Base-by-base conservation (phyloP, 2,329 filamentous ascomycete genomes). In the Capronia epimyces region DNA sequence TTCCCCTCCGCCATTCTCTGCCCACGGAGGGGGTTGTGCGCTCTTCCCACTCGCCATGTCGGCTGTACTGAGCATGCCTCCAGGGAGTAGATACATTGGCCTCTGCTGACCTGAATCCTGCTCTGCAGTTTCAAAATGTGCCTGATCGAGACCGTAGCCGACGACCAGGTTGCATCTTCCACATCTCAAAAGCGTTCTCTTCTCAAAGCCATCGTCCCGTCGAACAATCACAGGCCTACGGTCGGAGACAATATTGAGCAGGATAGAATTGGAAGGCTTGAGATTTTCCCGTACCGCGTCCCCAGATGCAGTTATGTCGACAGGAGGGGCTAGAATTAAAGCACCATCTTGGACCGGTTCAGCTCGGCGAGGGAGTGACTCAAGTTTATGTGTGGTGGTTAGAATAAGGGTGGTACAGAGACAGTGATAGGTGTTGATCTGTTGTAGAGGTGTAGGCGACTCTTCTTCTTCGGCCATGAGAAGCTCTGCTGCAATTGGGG, bases 161-260 rank as follows among this genome's bases (percentile, higher is more conserved):
- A 85, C 71, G 1, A 78, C 72, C 22, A 84, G 64, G 25, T 73
- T 71, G 69, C 84, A 87, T 49, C 83, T 68, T 10, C 71, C 75
- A 66, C 84, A 87, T 18, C 77, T 71, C 56, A 79, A 70, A 3
- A 80, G 59, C 50, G 76, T 71, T 15, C 84, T 68, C 70, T 84
- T 86, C 69, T 87, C 84, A 55, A 86, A 86, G 3, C 83, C 84
- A 52, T 84, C 79, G 55, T 76, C 74, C 9, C 77, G 71, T 1
- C 75, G 69, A 5, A 84, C 69, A 0, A 84, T 67, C 9, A 74
- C 71, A 4, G 76, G 65, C 32, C 72, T 74, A 1, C 69, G 64
- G 51, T 80, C 77, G 0, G 69, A 66, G 1, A 68, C 62, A 0
- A 77, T 73, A 77, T 78, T 53, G 77, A 77, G 62, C 72, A 69